phyloP scores from a whole-genome alignment of 78 protist species.

The Dictyostelium firmibasis region DNA sequence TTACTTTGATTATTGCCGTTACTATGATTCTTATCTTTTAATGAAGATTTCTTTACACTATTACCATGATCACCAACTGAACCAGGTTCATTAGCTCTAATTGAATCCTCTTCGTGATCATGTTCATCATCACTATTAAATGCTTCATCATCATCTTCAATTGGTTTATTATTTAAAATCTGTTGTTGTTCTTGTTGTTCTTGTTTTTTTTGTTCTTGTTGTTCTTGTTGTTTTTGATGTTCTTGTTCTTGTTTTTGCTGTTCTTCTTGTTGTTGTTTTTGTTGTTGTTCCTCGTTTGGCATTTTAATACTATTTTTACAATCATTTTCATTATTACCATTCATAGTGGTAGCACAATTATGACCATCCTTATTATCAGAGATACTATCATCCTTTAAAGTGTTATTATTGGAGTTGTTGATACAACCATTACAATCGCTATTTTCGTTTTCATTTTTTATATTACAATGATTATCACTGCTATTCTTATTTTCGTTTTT shows the following conservation, averaged over 20 bases:
- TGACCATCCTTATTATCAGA: neutral
- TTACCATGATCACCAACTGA: neutral
- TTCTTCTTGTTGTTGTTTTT: neutral
- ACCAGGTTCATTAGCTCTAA: neutral
- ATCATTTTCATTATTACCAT: neutral
- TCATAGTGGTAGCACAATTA: neutral
- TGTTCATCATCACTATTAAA: constrained; percentile 72
- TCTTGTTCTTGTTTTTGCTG: neutral
- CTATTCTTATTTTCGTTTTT: neutral
- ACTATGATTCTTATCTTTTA: neutral
- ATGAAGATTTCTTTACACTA: neutral
- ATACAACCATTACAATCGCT: neutral
- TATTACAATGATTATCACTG: neutral
- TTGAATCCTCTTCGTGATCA: neutral
- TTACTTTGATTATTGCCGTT: constrained; percentile 3
- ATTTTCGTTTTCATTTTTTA: neutral
- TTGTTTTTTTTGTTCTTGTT: neutral
- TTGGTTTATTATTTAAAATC: neutral
- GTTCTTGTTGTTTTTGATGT: neutral
- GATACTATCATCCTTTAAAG: neutral
- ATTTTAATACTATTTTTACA: neutral
- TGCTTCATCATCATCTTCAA: constrained; percentile 1
- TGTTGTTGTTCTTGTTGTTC: neutral
- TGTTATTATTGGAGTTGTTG: neutral
- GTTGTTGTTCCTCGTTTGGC: neutral